phyloP scores from a whole-genome alignment of 768 basidiomycete species.

The Kondoa malvinella region DNA sequence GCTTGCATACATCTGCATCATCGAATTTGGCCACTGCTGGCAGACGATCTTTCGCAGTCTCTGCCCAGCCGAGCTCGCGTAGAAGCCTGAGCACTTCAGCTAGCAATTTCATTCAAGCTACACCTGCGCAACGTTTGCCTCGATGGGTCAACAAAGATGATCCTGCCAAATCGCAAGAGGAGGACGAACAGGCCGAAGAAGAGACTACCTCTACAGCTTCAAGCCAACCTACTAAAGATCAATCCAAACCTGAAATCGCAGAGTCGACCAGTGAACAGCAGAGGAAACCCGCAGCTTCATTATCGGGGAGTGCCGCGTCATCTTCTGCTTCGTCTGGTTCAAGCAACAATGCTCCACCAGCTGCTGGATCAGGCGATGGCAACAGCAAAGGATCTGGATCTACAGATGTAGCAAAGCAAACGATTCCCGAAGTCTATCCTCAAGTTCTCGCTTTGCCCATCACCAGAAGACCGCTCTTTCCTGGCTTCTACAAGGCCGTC shows the following conservation, averaged over 20 bases:
- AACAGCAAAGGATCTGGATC: neutral
- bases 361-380: neutral
- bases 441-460: conserved; percentile 90
- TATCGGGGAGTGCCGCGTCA: neutral
- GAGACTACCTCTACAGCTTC: too few relatives aligned
- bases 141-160: neutral
- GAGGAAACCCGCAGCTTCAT: too few relatives aligned
- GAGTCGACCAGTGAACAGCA: too few relatives aligned
- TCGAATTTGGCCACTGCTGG: neutral
- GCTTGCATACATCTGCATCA: too few relatives aligned
- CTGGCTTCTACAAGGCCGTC: conserved; percentile 95
- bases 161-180: neutral
- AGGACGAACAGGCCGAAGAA: neutral
- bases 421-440: conserved; percentile 72
- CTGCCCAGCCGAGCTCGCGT: neutral
- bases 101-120: neutral
- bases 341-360: neutral
- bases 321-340: neutral
- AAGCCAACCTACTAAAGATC: too few relatives aligned
- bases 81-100: neutral
- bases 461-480: conserved; percentile 83
- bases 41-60: neutral
- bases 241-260: too few relatives aligned
- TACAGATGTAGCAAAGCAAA: conserved; percentile 14
- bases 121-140: neutral